Base-by-base conservation (phyloP, 345 rosid genomes). In the Schrenkiella parvula region DNA sequence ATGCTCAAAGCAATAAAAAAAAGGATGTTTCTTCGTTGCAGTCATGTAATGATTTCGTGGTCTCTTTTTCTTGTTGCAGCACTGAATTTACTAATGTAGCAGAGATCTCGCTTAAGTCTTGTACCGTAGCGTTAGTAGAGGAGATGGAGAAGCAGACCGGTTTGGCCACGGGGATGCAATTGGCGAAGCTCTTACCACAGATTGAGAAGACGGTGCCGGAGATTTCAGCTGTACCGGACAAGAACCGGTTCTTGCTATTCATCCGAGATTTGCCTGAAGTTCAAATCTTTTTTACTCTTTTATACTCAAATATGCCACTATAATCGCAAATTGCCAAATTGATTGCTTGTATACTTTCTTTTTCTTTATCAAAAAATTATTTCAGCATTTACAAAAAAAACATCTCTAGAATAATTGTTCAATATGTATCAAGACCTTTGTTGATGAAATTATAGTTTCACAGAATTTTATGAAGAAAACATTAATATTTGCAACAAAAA, bases 111-210 rank as follows among this genome's bases (percentile, higher is more conserved):
- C 75, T 91, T 71, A 85, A 84, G 76, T 84, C 78, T 12, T 84
- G 85, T 29, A 83, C 78, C 32, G 67, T 75, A 47, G 80, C 85
- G 2, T 58, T 91, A 59, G 80, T 86, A 44, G 87, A 86, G 68
- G 93, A 87, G 50, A 74, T 87, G 74, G 83, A 70, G 26, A 69
- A 79, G 37, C 89, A 82, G 61, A 64, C 81, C 5, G 75, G 59
- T 60, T 71, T 85, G 47, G 41, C 74, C 26, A 61, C 79, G 0
- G 96, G 93, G 63, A 79, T 86, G 66, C 96, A 92, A 8, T 63
- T 95, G 64, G 99, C 90, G 7, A 91, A 78, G 79, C 88, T 95
- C 4, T 21, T 95, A 63, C 95, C 99, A 4, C 89, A 87, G 68
- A 82, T 91, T 62, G 87, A 82, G 19, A 91, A 83, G 77, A 85